phyloP scores from a whole-genome alignment of 371 early-diverging fungal species.

The Mucor velutinosus region DNA sequence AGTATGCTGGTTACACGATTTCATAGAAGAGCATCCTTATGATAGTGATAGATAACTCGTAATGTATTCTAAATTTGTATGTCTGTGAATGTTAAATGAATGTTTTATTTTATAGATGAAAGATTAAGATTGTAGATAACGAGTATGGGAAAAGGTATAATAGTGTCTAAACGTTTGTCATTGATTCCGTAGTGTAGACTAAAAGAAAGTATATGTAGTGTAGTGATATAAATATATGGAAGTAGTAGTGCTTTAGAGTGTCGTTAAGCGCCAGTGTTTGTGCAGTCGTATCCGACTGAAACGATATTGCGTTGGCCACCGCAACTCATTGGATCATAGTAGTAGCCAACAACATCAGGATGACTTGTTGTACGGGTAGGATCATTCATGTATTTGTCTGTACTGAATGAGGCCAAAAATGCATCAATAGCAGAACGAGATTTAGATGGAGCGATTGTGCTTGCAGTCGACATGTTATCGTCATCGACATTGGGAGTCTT shows the following conservation, averaged over 20 bases:
- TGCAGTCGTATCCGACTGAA: slow-evolving; percentile 24
- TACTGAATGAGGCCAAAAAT: slow-evolving; percentile 14
- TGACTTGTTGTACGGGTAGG: slow-evolving; percentile 43
- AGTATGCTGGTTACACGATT: not conserved
- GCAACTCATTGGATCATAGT: slow-evolving; percentile 46
- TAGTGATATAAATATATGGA: not conserved
- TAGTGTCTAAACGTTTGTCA: not conserved
- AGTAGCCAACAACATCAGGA: slow-evolving; percentile 42
- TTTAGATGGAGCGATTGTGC: slow-evolving; percentile 17
- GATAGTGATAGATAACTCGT: not conserved
- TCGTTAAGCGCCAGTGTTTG: slow-evolving; percentile 31
- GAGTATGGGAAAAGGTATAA: slow-evolving; percentile 6
- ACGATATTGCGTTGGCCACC: slow-evolving; percentile 1
- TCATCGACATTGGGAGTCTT: not conserved
- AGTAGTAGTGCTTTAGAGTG: not conserved
- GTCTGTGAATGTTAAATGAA: not conserved
- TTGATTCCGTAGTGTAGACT: not conserved
- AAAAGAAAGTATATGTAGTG: not conserved
- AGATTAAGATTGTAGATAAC: not conserved
- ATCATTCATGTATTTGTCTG: slow-evolving; percentile 29
- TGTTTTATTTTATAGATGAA: not conserved
- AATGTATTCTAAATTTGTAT: slow-evolving; percentile 3
- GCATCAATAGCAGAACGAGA: slow-evolving; percentile 5
- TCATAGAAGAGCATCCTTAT: not conserved
- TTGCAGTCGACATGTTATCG: slow-evolving; percentile 13